A percentile compares a stretch with the other conserved stretches of the same genome.
Evolutionary conservation across 163 green algal genomes (phyloP).

Genomic region (Botryococcus braunii): DNA sequence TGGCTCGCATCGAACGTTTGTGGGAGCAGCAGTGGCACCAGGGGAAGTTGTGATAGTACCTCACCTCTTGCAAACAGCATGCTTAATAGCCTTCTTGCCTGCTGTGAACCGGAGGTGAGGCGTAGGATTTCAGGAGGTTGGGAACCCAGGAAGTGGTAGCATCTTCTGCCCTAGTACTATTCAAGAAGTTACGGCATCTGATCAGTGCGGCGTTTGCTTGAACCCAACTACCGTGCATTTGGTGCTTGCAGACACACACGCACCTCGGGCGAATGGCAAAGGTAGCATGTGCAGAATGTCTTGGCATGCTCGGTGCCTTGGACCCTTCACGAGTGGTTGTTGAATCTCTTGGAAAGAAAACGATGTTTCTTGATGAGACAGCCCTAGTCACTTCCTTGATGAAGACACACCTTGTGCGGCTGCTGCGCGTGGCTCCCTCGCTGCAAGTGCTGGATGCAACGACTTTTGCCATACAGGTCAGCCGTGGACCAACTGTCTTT

Average conservation of each 20-base stretch:
- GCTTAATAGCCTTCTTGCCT: too few relatives aligned
- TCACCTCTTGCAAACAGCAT: too few relatives aligned
- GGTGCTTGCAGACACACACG: conserved; percentile 1
- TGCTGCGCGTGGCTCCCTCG: conserved; percentile 65
- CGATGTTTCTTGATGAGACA: conserved; percentile 21
- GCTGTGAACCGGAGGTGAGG: neutral
- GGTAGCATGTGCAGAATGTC: conserved; percentile 26
- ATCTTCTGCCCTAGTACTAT: neutral
- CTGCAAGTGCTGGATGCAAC: conserved; percentile 66
- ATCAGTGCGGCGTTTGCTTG: neutral
- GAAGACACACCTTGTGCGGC: conserved; percentile 56
- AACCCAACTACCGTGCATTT: neutral
- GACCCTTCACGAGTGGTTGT: conserved; percentile 39
- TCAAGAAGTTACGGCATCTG: neutral
- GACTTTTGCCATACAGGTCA: conserved; percentile 69
- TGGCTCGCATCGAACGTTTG: too few relatives aligned
- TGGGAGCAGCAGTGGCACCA: too few relatives aligned
- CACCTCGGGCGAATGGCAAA: conserved; percentile 14
- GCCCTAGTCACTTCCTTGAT: conserved; percentile 49
- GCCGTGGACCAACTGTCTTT: neutral
- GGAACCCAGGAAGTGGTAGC: neutral
- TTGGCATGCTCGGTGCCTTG: conserved; percentile 41
- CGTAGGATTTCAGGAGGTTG: neutral
- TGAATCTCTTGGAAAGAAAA: conserved; percentile 26
- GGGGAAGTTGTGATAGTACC: too few relatives aligned